phyloP scores from a whole-genome alignment of 805 yeast species.

The Naumovozyma dairenensis region DNA sequence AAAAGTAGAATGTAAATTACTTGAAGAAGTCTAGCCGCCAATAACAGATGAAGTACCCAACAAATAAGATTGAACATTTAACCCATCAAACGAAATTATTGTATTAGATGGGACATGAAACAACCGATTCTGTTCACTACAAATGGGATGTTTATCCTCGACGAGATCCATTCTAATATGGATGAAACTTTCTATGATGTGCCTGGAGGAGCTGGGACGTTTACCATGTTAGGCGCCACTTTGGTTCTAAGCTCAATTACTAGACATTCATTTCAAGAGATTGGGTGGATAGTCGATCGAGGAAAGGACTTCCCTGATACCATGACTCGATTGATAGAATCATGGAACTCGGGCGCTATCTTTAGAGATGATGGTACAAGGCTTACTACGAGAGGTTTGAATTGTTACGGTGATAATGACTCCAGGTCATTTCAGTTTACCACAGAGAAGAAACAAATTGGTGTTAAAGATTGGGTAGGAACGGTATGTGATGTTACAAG shows the following conservation, averaged over 20 bases:
- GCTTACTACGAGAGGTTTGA: constrained; percentile 73
- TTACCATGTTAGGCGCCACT: constrained; percentile 65
- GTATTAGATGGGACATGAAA: neutral
- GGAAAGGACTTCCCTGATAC: constrained; percentile 66
- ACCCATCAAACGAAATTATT: neutral
- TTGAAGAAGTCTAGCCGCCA: too few species aligned
- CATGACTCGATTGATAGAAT: constrained; percentile 35
- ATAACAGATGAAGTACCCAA: too few species aligned
- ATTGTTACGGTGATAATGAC: constrained; percentile 57
- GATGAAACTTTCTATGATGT: constrained; percentile 37
- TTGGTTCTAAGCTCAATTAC: constrained; percentile 32
- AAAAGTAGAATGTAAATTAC: too few species aligned
- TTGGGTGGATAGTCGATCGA: constrained; percentile 62
- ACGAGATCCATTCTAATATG: constrained; percentile 51
- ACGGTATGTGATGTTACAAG: constrained; percentile 26
- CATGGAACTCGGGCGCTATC: constrained; percentile 55
- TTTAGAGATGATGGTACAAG: constrained; percentile 44
- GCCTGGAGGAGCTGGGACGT: constrained; percentile 88
- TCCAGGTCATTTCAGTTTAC: constrained; percentile 50
- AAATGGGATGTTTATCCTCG: constrained; percentile 84
- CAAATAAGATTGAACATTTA: too few species aligned
- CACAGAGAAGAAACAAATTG: constrained; percentile 54
- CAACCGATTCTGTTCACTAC: constrained; percentile 39
- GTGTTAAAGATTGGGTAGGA: constrained; percentile 41
- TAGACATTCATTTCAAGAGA: constrained; percentile 24